Percentiles rank a stretch among this genome's conserved stretches.
Evolutionary conservation across 2,329 filamentous ascomycete genomes (phyloP).

Genomic region (Pseudomassariella vexata): DNA sequence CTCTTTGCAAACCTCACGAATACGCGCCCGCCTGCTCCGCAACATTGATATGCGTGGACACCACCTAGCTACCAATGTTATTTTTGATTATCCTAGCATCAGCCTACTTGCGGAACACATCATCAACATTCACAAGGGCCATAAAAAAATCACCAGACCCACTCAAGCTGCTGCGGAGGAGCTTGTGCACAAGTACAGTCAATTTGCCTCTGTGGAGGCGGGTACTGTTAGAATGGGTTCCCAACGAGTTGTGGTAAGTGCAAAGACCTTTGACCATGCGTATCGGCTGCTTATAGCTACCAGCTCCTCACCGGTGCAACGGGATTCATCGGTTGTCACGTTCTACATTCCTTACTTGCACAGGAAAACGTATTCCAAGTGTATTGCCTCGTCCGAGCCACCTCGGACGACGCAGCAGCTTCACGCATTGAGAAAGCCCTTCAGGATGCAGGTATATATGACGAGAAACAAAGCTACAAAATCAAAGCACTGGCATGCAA

Average conservation of each 20-base stretch:
- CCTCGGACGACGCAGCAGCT: background rate
- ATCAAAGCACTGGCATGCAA: constrained; percentile 33
- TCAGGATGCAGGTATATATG: background rate
- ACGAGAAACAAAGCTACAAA: too few species aligned
- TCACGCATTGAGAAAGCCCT: background rate
- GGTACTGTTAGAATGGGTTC: too few species aligned
- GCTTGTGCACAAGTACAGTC: too few species aligned
- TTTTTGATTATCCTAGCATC: constrained; percentile 1
- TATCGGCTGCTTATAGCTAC: background rate
- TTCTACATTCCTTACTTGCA: background rate
- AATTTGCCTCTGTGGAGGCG: too few species aligned
- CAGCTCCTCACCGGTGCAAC: constrained; percentile 3
- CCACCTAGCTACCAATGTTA: background rate
- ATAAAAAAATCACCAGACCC: constrained; percentile 2
- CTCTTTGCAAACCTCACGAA: constrained; percentile 39
- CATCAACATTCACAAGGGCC: background rate
- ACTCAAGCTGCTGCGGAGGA: background rate
- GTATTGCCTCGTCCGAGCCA: constrained; percentile 1
- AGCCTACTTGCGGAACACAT: background rate
- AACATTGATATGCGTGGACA: constrained; percentile 28
- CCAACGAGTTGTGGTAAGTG: background rate
- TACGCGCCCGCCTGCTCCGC: constrained; percentile 32
- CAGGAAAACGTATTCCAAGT: too few species aligned
- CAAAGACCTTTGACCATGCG: background rate
- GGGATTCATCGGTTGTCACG: constrained; percentile 1